These are phyloP conservation scores for Cladosporium sp. DNA, from an alignment of 2,329 filamentous ascomycete genomes.

Conservation along the genomic window DNA sequence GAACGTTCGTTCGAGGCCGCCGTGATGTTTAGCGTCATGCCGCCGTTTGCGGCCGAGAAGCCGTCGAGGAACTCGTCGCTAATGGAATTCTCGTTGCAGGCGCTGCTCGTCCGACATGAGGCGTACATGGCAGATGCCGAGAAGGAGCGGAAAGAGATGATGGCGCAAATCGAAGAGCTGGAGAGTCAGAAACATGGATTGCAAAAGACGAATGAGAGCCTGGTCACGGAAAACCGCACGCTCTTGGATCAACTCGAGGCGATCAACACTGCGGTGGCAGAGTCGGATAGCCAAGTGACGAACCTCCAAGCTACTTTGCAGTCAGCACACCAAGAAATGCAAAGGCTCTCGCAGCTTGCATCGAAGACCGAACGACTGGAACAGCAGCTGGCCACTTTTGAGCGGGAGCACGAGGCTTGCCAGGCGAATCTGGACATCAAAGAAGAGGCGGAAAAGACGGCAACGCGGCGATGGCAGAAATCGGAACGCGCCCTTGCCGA, in stretches of 20 bases:
- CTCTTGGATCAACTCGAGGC: constrained; percentile 82
- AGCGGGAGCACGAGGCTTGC: constrained; percentile 76
- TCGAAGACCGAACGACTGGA: constrained; percentile 77
- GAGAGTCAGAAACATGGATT: constrained; percentile 70
- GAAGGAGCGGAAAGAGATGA: constrained; percentile 75
- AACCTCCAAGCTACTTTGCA: constrained; percentile 75
- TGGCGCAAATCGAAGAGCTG: constrained; percentile 71
- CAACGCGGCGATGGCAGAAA: constrained; percentile 79
- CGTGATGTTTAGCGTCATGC: constrained; percentile 21
- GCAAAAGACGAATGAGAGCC: constrained; percentile 74
- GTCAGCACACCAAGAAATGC: constrained; percentile 75
- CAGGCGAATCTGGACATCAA: constrained; percentile 68
- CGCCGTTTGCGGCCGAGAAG: constrained; percentile 24
- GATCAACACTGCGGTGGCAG: constrained; percentile 75
- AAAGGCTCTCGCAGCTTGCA: constrained; percentile 72
- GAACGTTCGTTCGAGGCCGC: constrained; percentile 21
- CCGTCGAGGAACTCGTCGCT: constrained; percentile 49
- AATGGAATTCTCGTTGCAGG: constrained; percentile 76
- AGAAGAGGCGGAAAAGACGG: constrained; percentile 74
- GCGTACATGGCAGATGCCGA: constrained; percentile 92
- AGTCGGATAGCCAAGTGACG: constrained; percentile 79
- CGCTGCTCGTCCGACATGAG: constrained; percentile 87
- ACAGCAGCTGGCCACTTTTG: constrained; percentile 73
- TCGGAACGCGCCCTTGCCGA: constrained; percentile 77
- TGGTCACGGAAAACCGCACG: constrained; percentile 78